Evolutionary conservation across 768 basidiomycete species (phyloP).

Genomic region (Inosperma sp.): DNA sequence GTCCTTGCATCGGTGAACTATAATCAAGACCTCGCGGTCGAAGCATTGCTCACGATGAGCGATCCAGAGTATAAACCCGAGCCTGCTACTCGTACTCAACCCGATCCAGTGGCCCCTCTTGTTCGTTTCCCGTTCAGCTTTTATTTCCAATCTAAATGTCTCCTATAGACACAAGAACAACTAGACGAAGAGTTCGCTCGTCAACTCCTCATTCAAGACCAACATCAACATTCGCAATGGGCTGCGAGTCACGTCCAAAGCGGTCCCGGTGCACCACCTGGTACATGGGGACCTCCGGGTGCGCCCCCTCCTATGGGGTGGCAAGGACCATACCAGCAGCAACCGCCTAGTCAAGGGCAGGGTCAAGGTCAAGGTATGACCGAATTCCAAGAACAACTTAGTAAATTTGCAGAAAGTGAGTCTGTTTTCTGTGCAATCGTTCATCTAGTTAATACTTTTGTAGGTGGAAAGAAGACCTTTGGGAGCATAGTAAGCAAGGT

Average conservation of each 20-base stretch:
- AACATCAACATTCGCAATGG: conserved; percentile 37
- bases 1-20: conserved; percentile 71
- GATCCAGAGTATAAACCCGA: conserved; percentile 67
- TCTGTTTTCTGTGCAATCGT: conserved; percentile 9
- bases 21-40: conserved; percentile 71
- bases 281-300: conserved; percentile 8
- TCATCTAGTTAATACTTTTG: background rate
- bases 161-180: conserved; percentile 54
- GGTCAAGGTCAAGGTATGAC: conserved; percentile 52
- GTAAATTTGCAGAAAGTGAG: conserved; percentile 74
- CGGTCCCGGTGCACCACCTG: conserved; percentile 16
- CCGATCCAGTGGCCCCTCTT: conserved; percentile 22
- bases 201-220: conserved; percentile 61
- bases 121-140: conserved; percentile 19
- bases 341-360: no score
- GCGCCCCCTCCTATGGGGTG: conserved; percentile 65
- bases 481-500: conserved; percentile 68
- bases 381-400: conserved; percentile 73
- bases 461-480: conserved; percentile 80
- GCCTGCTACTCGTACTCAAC: conserved; percentile 28
- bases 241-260: conserved; percentile 28
- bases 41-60: conserved; percentile 77
- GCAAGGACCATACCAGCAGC: conserved; percentile 5
- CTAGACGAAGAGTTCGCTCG: conserved; percentile 79
- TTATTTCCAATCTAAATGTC: conserved; percentile 19